Evolutionary conservation across 306 rosid species (phyloP), one percentile per base, ranked within the genome.

Genomic region (Oxytropis ochrocephala): DNA sequence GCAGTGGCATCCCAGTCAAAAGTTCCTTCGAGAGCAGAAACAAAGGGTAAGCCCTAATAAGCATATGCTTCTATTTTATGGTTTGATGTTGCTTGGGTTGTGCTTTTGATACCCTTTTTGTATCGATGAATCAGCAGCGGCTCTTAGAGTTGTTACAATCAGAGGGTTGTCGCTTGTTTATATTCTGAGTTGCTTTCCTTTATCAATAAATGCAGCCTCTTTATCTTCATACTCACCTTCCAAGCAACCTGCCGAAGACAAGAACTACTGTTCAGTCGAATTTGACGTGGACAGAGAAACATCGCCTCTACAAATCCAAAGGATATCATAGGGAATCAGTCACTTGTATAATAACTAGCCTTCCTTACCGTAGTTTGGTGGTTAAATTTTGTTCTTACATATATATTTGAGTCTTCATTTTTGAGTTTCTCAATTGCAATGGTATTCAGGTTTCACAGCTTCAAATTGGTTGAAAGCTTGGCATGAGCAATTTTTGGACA

Each of bases 251-350:
- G 87, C 64, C 14, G 0, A 90, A 75, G 76, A 44, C 65, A 62
- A 74, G 72, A 70, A 65, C 71, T 35, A 11, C 70, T 38, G 62
- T 19, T 29, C 78, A 73, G 46, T 81, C 86, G 59, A 55, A 83
- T 58, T 71, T 81, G 72, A 85, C 75, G 46, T 94, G 99, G 99
- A 84, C 97, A 0, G 99, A 88, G 61, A 94, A 94, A 78, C 82
- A 91, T 79, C 88, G 66, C 67, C 99, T n/a, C 99, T 27, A 94
- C 61, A 79, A 78, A 75, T 80, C 78, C 88, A 18, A 88, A 80
- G 60, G 91, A 91, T 74, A 84, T 94, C 53, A 73, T 94, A 35
- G 97, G 99, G 52, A 94, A 94, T 70, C 96, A 91, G 76, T 88
- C 97, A 47, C 82, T 94, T 89, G 99, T 94, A 84, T 60, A 74